Percentiles rank a stretch among this genome's conserved stretches.
Evolutionary conservation across 2,329 filamentous ascomycete species (phyloP).

Genomic region (Myriosclerotinia scirpicola): DNA sequence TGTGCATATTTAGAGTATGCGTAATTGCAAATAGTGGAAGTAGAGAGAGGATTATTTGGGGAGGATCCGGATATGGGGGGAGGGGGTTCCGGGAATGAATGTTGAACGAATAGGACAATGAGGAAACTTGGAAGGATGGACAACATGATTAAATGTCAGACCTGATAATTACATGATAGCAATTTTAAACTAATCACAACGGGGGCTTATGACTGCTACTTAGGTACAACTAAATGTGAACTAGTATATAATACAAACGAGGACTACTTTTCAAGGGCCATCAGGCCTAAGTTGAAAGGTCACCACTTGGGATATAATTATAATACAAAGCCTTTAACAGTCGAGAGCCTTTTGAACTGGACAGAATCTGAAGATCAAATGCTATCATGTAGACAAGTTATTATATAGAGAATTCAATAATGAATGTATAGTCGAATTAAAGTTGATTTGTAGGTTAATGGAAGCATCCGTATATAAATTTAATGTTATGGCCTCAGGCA

Average conservation of each 20-base stretch:
- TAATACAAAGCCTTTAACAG: not conserved
- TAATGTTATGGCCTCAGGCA: slow-evolving; percentile 5
- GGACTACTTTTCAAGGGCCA: too few relatives aligned
- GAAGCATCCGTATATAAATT: not conserved
- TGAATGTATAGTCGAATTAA: not conserved
- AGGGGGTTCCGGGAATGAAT: too few relatives aligned
- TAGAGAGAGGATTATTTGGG: too few relatives aligned
- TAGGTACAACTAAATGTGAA: too few relatives aligned
- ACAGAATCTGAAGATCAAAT: not conserved
- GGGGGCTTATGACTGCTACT: too few relatives aligned
- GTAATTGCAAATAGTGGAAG: not conserved
- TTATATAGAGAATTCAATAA: not conserved
- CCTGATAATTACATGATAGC: too few relatives aligned
- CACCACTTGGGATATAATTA: slow-evolving; percentile 9
- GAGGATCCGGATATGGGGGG: too few relatives aligned
- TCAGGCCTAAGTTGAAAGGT: not conserved
- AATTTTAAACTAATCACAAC: too few relatives aligned
- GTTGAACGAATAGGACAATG: too few relatives aligned
- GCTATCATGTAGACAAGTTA: not conserved
- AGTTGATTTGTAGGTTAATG: not conserved
- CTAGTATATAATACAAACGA: too few relatives aligned
- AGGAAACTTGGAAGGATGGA: too few relatives aligned
- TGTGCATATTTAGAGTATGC: not conserved
- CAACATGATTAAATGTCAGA: too few relatives aligned
- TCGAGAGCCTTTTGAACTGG: not conserved